A percentile compares a stretch with the other conserved stretches of the same genome.
phyloP scores from a whole-genome alignment of 2,329 filamentous ascomycete species.

The Aspergillus latus region DNA sequence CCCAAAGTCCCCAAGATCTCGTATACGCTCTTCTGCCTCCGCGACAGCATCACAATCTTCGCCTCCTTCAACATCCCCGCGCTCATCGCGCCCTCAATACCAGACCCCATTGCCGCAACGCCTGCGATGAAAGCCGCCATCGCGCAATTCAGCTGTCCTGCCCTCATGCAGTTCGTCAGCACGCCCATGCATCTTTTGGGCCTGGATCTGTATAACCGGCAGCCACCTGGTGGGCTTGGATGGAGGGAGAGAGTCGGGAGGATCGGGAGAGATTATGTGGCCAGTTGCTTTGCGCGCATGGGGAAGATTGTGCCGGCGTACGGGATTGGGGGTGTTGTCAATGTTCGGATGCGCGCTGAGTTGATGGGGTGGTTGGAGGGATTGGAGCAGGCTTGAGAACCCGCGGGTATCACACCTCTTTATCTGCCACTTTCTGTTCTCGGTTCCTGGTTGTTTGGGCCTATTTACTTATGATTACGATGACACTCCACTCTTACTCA shows the following conservation, averaged over 20 bases:
- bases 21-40: constrained; percentile 74
- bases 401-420: too few relatives aligned
- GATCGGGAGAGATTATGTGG: constrained; percentile 73
- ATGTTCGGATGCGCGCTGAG: constrained; percentile 65
- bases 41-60: constrained; percentile 88
- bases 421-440: too few relatives aligned
- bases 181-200: constrained; percentile 85
- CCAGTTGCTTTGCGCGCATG: constrained; percentile 72
- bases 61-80: constrained; percentile 88
- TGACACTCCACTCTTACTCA: neutral
- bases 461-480: too few relatives aligned
- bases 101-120: constrained; percentile 50
- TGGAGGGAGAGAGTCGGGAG: constrained; percentile 63
- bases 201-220: constrained; percentile 80
- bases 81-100: constrained; percentile 69
- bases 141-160: constrained; percentile 79
- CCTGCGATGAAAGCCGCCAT: constrained; percentile 55
- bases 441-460: too few relatives aligned
- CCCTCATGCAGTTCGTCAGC: constrained; percentile 72
- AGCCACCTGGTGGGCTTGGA: constrained; percentile 41
- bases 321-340: constrained; percentile 84
- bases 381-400: too few relatives aligned
- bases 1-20: constrained; percentile 64
- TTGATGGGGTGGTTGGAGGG: constrained; percentile 64
- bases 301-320: constrained; percentile 86